Evolutionary conservation across 1,284 basidiomycete genomes (phyloP).

Genomic region (Ceratobasidium sp.): DNA sequence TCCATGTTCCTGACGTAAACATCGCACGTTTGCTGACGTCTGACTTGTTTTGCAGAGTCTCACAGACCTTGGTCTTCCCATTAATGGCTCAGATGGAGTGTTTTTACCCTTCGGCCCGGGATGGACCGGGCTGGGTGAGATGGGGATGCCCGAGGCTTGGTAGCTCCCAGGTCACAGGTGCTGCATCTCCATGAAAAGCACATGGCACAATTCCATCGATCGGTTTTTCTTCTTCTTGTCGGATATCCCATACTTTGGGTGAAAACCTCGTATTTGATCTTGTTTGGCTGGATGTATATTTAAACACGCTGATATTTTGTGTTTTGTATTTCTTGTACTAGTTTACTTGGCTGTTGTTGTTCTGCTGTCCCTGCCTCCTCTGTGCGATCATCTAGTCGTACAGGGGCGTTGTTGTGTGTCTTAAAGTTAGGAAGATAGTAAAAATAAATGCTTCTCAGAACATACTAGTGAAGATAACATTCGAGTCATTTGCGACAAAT

Average conservation of each 20-base stretch:
- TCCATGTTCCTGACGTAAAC: slow-evolving; percentile 20
- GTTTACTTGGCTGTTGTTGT: not conserved
- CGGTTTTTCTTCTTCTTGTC: not conserved
- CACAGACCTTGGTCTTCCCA: slow-evolving; percentile 85
- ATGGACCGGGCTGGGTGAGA: slow-evolving; percentile 68
- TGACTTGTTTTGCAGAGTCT: slow-evolving; percentile 63
- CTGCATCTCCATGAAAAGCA: slow-evolving; percentile 12
- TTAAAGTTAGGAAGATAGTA: not conserved
- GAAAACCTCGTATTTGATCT: not conserved
- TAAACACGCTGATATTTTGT: not conserved
- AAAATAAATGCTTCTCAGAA: slow-evolving; percentile 38
- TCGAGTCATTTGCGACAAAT: not conserved
- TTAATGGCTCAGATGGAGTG: slow-evolving; percentile 87
- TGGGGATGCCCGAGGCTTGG: slow-evolving; percentile 81
- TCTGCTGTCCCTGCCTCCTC: slow-evolving; percentile 6
- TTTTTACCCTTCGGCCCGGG: slow-evolving; percentile 70
- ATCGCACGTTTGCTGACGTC: slow-evolving; percentile 12
- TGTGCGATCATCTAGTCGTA: not conserved
- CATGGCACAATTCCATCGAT: not conserved
- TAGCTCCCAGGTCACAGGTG: slow-evolving; percentile 46
- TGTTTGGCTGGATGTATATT: slow-evolving; percentile 11
- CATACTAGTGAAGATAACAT: not conserved
- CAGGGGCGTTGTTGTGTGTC: slow-evolving; percentile 1
- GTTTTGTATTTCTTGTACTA: slow-evolving; percentile 24
- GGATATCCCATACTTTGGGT: not conserved